Evolutionary conservation across 345 rosid species (phyloP), one percentile per base, ranked within the genome.

Genomic region (Anacardium occidentale): DNA sequence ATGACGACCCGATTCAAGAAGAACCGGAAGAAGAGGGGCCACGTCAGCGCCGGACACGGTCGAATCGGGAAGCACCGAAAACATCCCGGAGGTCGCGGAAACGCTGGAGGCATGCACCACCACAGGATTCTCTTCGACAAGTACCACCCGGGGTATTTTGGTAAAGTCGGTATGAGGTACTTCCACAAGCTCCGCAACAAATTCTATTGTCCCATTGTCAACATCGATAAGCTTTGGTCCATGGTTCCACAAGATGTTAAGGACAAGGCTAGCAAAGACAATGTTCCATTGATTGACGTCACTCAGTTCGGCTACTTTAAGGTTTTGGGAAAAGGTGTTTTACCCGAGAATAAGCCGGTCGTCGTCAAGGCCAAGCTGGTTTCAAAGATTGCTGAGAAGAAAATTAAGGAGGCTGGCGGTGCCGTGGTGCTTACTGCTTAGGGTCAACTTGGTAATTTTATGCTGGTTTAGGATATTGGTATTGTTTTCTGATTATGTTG

Each of bases 81-180:
- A 84, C 95, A 91, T 60, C 97, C 95, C 0, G 97, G 97, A 66
- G 97, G 97, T 62, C 89, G 97, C 2, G 95, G 97, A 67, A 91
- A 91, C 81, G 95, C 95, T 7, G 95, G 97, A 69, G 95, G 97
- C 47, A 83, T 89, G 97, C 95, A 91, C 81, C 97, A 89, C 85
- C 97, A 91, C 86, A 62, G 95, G 75, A 91, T 91, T 85, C 91
- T 91, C 69, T 89, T 91, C 82, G 95, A 89, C 89, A 91, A 91
- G 86, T 91, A 89, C 79, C 97, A 91, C 73, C 97, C 95, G 0
- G 97, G 97, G 48, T 91, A 84, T 64, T 91, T 91, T 62, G 95
- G 97, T 7, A 89, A 91, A 67, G 97, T 91, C n/a, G 97, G 97
- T 62, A 91, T 91, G 97, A 76, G 97, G 45, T 91, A 91, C 73